Conservation (phyloP, 1,284 basidiomycete species). For the Meripilus lineatus region DNA sequence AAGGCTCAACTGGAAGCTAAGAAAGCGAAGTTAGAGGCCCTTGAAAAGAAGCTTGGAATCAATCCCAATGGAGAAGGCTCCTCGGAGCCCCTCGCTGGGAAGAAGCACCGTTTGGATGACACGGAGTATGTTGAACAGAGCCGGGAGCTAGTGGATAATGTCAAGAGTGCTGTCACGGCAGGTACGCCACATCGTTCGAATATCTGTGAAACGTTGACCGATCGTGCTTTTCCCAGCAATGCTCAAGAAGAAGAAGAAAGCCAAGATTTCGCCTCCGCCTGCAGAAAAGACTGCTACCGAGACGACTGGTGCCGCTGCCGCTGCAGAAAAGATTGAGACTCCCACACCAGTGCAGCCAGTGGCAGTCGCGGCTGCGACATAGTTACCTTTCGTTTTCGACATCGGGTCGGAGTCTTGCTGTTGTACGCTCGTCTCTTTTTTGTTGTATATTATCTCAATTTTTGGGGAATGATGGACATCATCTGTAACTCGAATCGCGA, state of each 20-base stretch:
- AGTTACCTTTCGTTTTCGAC: no score
- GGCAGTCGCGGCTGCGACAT: no score
- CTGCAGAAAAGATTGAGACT: no score
- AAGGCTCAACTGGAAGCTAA: slow-evolving; percentile 78
- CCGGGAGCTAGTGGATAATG: slow-evolving; percentile 87
- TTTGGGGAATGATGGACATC: no score
- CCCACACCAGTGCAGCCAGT: no score
- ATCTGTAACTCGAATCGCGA: no score
- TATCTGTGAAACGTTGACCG: slow-evolving; percentile 4
- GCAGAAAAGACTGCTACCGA: slow-evolving; percentile 14
- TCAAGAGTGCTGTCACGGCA: slow-evolving; percentile 84
- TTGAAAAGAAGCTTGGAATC: slow-evolving; percentile 80
- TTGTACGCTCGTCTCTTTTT: no score
- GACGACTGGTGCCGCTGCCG: neutral
- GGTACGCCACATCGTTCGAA: slow-evolving; percentile 41
- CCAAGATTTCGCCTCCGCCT: slow-evolving; percentile 46
- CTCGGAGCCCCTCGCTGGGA: slow-evolving; percentile 55
- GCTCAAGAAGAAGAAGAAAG: slow-evolving; percentile 85
- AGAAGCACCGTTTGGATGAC: slow-evolving; percentile 90
- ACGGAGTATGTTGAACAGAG: slow-evolving; percentile 91
- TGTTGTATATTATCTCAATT: no score
- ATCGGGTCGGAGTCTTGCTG: no score
- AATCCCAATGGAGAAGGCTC: slow-evolving; percentile 37
- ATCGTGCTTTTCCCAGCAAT: slow-evolving; percentile 39
- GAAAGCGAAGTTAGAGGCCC: slow-evolving; percentile 79